Conservation (phyloP, 208 protist species). For the Leishmania tarentolae region DNA sequence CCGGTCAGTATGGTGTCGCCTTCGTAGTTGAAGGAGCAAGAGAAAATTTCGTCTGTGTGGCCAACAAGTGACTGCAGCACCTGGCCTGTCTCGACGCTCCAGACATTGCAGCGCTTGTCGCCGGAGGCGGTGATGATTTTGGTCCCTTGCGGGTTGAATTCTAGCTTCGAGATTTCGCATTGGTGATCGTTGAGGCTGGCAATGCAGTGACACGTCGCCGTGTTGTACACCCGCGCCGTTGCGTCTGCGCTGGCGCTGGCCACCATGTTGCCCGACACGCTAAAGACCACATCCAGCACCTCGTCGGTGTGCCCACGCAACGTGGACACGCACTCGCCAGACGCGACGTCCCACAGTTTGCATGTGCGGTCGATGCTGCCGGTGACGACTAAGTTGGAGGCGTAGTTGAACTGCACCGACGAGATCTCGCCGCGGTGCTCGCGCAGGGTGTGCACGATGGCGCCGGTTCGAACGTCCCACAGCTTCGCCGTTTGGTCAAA, state of each 20-base stretch:
- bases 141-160: slow-evolving; percentile 96
- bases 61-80: slow-evolving; percentile 92
- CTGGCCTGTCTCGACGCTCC: slow-evolving; percentile 89
- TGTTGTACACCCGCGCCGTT: slow-evolving; percentile 93
- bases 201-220: slow-evolving; percentile 87
- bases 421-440: slow-evolving; percentile 95
- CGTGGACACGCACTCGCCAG: slow-evolving; percentile 88
- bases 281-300: slow-evolving; percentile 95
- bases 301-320: slow-evolving; percentile 93
- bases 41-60: slow-evolving; percentile 97
- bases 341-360: slow-evolving; percentile 94
- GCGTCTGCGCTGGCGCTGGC: slow-evolving; percentile 95
- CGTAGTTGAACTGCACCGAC: slow-evolving; percentile 93
- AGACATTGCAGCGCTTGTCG: slow-evolving; percentile 94
- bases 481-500: slow-evolving; percentile 95
- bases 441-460: slow-evolving; percentile 85
- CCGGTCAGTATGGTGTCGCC: slow-evolving; percentile 96
- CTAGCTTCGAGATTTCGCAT: slow-evolving; percentile 94
- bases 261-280: slow-evolving; percentile 81
- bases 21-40: slow-evolving; percentile 95
- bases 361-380: slow-evolving; percentile 95
- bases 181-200: slow-evolving; percentile 91
- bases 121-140: slow-evolving; percentile 94
- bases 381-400: slow-evolving; percentile 88
- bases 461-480: slow-evolving; percentile 92